A percentile compares a stretch with the other conserved stretches of the same genome.
These are phyloP conservation scores for Ophiobolus disseminans DNA, from an alignment of 2,329 filamentous ascomycete genomes.

Conservation along the genomic window DNA sequence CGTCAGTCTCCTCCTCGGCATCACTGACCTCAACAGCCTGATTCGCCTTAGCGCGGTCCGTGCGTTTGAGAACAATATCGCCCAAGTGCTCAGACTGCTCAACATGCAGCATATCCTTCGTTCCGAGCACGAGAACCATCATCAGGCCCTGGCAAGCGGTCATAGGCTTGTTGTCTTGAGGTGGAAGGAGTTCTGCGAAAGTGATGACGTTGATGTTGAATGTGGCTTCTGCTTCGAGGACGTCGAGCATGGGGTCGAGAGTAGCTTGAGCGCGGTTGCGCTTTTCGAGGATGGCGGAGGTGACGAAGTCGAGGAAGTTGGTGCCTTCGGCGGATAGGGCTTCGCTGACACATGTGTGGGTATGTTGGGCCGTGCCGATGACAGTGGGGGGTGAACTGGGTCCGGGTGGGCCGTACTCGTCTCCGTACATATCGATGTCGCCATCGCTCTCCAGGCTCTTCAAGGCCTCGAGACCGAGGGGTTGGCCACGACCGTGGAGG, in stretches of 20 bases:
- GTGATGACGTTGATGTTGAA: slow-evolving; percentile 55
- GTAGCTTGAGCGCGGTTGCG: slow-evolving; percentile 19
- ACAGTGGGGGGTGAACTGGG: slow-evolving; percentile 29
- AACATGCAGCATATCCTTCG: slow-evolving; percentile 68
- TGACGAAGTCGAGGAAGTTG: slow-evolving; percentile 70
- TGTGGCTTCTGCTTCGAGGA: slow-evolving; percentile 38
- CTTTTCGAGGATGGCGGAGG: slow-evolving; percentile 53
- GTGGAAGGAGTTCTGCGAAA: slow-evolving; percentile 75
- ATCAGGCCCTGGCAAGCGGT: slow-evolving; percentile 66
- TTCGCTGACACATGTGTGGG: slow-evolving; percentile 55
- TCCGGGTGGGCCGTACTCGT: slow-evolving; percentile 23
- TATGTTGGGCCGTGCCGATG: slow-evolving; percentile 7
- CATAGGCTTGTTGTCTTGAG: slow-evolving; percentile 59
- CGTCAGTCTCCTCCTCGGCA: slow-evolving; percentile 8
- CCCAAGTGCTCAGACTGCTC: slow-evolving; percentile 62
- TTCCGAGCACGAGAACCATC: slow-evolving; percentile 53
- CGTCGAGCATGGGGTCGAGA: slow-evolving; percentile 21
- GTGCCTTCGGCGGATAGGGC: slow-evolving; percentile 64
- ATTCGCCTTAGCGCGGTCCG: slow-evolving; percentile 25
- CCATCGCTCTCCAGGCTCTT: slow-evolving; percentile 40
- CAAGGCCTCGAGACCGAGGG: slow-evolving; percentile 35
- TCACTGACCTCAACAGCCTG: slow-evolving; percentile 21
- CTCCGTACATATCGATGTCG: slow-evolving; percentile 28
- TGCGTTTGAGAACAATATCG: slow-evolving; percentile 44
- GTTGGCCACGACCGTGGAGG: slow-evolving; percentile 60